Conservation (phyloP, 2,329 filamentous ascomycete species). For the Monosporascus sp. region DNA sequence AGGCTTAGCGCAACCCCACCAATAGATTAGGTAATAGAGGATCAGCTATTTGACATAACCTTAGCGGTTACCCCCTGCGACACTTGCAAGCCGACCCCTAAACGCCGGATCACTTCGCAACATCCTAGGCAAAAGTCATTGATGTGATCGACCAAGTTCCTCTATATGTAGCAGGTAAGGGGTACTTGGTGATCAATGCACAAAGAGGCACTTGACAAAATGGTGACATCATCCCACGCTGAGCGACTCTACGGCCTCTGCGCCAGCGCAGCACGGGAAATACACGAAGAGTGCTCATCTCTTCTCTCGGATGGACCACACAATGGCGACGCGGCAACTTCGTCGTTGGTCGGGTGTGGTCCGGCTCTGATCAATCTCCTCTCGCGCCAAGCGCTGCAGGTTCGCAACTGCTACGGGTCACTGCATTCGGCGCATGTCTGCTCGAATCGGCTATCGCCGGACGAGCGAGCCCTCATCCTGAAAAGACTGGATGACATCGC, state of each 20-base stretch:
- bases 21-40: too few relatives aligned
- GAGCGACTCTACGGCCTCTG: constrained; percentile 16
- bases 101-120: too few relatives aligned
- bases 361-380: constrained; percentile 21
- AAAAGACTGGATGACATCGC: constrained; percentile 51
- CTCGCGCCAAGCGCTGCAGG: constrained; percentile 16
- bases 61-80: too few relatives aligned
- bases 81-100: too few relatives aligned
- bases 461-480: constrained; percentile 22
- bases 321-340: constrained; percentile 1
- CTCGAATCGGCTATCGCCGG: neutral
- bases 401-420: constrained; percentile 6
- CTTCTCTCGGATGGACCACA: constrained; percentile 6
- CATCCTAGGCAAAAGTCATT: neutral
- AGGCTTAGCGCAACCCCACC: too few relatives aligned
- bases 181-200: neutral
- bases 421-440: neutral
- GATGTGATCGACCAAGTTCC: neutral
- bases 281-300: constrained; percentile 17
- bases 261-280: constrained; percentile 12
- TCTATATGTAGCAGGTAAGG: neutral
- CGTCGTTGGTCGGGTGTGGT: constrained; percentile 17
- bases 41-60: too few relatives aligned
- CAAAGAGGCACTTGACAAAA: constrained; percentile 3
- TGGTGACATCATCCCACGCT: constrained; percentile 2